phyloP scores from a whole-genome alignment of 2,329 filamentous ascomycete genomes.

The Ciborinia camelliae region DNA sequence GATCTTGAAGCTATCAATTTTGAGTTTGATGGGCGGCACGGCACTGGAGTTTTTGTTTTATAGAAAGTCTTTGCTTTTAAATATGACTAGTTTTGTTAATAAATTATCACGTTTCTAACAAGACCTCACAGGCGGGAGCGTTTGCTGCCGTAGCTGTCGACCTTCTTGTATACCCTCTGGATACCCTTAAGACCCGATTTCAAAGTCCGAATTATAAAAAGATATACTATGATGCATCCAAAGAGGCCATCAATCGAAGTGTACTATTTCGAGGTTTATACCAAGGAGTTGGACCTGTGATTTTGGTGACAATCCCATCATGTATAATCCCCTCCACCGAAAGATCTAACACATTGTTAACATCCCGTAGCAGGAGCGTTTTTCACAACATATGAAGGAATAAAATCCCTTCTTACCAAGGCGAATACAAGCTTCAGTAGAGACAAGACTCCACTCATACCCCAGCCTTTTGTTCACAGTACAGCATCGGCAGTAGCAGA shows the following conservation, averaged over 20 bases:
- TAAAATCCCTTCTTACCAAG: conserved; percentile 61
- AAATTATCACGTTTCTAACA: not conserved
- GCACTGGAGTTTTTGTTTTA: not conserved
- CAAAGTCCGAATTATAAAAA: conserved; percentile 74
- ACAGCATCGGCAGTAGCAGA: conserved; percentile 73
- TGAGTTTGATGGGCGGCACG: not conserved
- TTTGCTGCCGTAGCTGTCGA: conserved; percentile 84
- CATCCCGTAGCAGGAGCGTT: conserved; percentile 68
- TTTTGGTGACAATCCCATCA: conserved; percentile 84
- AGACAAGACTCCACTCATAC: conserved; percentile 63
- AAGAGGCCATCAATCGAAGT: conserved; percentile 51
- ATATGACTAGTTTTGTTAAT: not conserved
- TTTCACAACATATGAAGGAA: conserved; percentile 83
- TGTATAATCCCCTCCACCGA: conserved; percentile 46
- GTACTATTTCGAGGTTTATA: conserved; percentile 72
- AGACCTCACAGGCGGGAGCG: conserved; percentile 64
- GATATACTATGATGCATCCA: conserved; percentile 58
- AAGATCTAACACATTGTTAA: conserved; percentile 25
- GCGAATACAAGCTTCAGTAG: conserved; percentile 43
- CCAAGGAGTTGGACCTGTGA: conserved; percentile 71
- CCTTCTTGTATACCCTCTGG: conserved; percentile 71
- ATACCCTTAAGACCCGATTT: conserved; percentile 83
- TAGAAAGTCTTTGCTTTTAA: not conserved
- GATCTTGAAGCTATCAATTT: not conserved
- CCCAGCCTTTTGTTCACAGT: conserved; percentile 68